Evolutionary conservation across 177 flowering plant genomes (phyloP).

Genomic region (Vitis hybrid): DNA sequence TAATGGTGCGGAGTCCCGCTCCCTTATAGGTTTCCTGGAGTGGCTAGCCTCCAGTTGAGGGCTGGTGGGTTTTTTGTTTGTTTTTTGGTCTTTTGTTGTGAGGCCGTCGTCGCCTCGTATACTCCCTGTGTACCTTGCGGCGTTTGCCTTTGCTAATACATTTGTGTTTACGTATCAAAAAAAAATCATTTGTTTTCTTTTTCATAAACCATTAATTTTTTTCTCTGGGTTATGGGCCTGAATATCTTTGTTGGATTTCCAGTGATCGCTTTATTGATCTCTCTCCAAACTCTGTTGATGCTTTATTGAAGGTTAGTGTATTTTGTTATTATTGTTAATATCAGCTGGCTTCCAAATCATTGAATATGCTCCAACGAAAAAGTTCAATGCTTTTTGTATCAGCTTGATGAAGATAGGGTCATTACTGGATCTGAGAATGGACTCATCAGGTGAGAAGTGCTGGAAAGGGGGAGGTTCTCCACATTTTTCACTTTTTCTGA

Average conservation of each 20-base stretch:
- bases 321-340: background rate
- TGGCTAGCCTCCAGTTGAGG: too few species aligned
- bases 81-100: too few species aligned
- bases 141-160: too few species aligned
- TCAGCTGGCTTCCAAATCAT: background rate
- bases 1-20: too few species aligned
- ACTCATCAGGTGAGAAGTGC: conserved; percentile 70
- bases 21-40: too few species aligned
- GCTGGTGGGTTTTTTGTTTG: too few species aligned
- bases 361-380: background rate
- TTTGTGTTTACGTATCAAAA: too few species aligned
- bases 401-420: conserved; percentile 93
- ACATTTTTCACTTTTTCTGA: background rate
- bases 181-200: background rate
- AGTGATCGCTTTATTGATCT: conserved; percentile 89
- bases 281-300: conserved; percentile 73
- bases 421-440: conserved; percentile 92
- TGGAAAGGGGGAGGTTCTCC: background rate
- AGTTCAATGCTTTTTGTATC: background rate
- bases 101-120: too few species aligned
- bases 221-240: background rate
- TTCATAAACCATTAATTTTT: conserved; percentile 1
- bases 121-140: too few species aligned
- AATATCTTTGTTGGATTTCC: conserved; percentile 24
- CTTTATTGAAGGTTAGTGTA: conserved; percentile 68